These are phyloP conservation scores for Chaetothyriales sp. DNA, from an alignment of 2,329 filamentous ascomycete species.

Conservation along the genomic window DNA sequence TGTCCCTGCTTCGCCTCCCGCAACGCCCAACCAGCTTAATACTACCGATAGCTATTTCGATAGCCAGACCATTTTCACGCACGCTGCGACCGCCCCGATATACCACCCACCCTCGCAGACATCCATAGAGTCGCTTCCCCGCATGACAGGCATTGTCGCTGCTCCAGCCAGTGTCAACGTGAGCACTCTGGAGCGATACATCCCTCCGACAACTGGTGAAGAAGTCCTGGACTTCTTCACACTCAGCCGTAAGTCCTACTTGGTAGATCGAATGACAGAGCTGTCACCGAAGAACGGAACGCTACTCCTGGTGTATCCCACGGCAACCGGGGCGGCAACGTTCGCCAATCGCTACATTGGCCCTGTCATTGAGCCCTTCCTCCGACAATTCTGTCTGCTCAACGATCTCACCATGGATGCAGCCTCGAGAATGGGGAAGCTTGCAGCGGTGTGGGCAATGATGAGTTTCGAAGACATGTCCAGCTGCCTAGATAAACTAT, in stretches of 20 bases:
- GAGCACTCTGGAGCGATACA: slow-evolving; percentile 50
- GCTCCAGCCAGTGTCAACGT: slow-evolving; percentile 47
- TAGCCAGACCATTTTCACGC: slow-evolving; percentile 43
- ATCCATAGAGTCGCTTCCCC: slow-evolving; percentile 26
- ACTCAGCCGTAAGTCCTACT: slow-evolving; percentile 40
- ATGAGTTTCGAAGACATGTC: slow-evolving; percentile 41
- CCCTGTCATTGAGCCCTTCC: slow-evolving; percentile 47
- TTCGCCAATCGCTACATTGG: slow-evolving; percentile 48
- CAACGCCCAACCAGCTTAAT: slow-evolving; percentile 37
- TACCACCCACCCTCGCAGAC: slow-evolving; percentile 42
- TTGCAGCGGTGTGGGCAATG: slow-evolving; percentile 41
- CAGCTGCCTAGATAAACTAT: slow-evolving; percentile 27
- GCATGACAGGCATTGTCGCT: slow-evolving; percentile 44
- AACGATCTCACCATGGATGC: slow-evolving; percentile 46
- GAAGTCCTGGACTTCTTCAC: slow-evolving; percentile 49
- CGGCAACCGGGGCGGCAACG: slow-evolving; percentile 40
- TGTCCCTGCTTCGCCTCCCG: slow-evolving; percentile 49
- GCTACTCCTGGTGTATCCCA: slow-evolving; percentile 52
- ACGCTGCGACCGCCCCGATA: slow-evolving; percentile 45
- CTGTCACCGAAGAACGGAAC: slow-evolving; percentile 43
- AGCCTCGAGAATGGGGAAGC: slow-evolving; percentile 39
- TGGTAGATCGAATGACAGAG: slow-evolving; percentile 48
- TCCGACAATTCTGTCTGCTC: slow-evolving; percentile 46
- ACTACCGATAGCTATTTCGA: slow-evolving; percentile 48
- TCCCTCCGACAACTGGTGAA: slow-evolving; percentile 46